Percentiles rank a stretch among this genome's conserved stretches.
Evolutionary conservation across 768 basidiomycete genomes (phyloP).

Genomic region (Serendipita vermifera): DNA sequence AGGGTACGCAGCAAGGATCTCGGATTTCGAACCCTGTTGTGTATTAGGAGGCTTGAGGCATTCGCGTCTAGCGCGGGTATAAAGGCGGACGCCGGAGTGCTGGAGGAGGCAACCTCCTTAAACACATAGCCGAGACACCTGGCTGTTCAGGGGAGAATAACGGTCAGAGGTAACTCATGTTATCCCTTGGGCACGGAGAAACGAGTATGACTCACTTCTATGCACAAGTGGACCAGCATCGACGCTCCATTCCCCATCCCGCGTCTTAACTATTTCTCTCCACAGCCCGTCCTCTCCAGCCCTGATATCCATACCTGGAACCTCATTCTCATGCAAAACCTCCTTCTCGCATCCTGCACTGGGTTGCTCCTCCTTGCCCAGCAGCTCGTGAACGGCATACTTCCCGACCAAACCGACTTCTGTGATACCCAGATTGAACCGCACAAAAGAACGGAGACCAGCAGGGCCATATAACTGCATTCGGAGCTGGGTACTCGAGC

Average conservation of each 20-base stretch:
- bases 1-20: slow-evolving; percentile 19
- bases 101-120: slow-evolving; percentile 33
- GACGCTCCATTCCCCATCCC: slow-evolving; percentile 36
- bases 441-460: slow-evolving; percentile 62
- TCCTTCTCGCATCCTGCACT: slow-evolving; percentile 34
- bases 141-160: slow-evolving; percentile 30
- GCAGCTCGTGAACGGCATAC: slow-evolving; percentile 69
- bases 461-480: slow-evolving; percentile 71
- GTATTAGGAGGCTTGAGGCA: slow-evolving; percentile 16
- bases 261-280: slow-evolving; percentile 37
- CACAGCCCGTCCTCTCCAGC: slow-evolving; percentile 47
- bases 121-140: slow-evolving; percentile 72
- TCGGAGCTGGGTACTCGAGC: slow-evolving; percentile 27
- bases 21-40: slow-evolving; percentile 22
- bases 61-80: slow-evolving; percentile 15
- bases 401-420: slow-evolving; percentile 43
- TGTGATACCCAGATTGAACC: slow-evolving; percentile 57
- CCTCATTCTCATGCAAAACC: slow-evolving; percentile 50
- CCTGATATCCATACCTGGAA: slow-evolving; percentile 45
- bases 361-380: slow-evolving; percentile 39
- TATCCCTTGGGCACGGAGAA: background rate
- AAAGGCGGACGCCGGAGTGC: slow-evolving; percentile 12
- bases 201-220: slow-evolving; percentile 37
- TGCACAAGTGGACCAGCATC: slow-evolving; percentile 68
- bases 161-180: background rate